phyloP scores from a whole-genome alignment of 306 rosid species.

The Phaseolus lunatus region DNA sequence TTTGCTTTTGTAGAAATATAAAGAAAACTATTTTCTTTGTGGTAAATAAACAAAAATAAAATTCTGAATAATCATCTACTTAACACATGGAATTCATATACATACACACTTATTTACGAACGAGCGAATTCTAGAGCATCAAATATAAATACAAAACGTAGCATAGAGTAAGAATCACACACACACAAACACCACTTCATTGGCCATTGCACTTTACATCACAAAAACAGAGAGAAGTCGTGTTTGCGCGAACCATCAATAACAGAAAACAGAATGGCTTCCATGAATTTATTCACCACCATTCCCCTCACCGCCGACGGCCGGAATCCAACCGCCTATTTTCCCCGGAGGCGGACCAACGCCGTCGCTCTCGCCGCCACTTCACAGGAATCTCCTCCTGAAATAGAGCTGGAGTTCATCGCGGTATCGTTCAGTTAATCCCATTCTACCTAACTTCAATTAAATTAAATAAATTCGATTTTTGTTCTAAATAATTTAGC shows the following conservation, averaged over 20 bases:
- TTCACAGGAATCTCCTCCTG: constrained; percentile 50
- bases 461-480: neutral
- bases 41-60: too few relatives aligned
- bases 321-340: neutral
- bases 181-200: too few relatives aligned
- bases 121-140: neutral
- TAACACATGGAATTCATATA: neutral
- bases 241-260: neutral
- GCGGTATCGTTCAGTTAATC: constrained; percentile 54
- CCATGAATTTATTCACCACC: constrained; percentile 53
- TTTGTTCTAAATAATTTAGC: neutral
- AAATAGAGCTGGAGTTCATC: constrained; percentile 80
- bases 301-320: constrained; percentile 40
- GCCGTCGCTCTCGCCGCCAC: constrained; percentile 45
- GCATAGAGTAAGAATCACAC: neutral
- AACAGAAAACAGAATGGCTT: constrained; percentile 55
- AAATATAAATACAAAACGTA: neutral
- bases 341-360: constrained; percentile 44
- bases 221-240: neutral
- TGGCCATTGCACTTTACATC: neutral
- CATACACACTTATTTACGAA: neutral
- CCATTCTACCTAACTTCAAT: neutral
- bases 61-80: too few relatives aligned
- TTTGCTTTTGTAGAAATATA: too few relatives aligned
- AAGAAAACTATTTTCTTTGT: too few relatives aligned